phyloP scores from a whole-genome alignment of 352 stramenopile species.

The Hyaloperonospora arabidopsidis region DNA sequence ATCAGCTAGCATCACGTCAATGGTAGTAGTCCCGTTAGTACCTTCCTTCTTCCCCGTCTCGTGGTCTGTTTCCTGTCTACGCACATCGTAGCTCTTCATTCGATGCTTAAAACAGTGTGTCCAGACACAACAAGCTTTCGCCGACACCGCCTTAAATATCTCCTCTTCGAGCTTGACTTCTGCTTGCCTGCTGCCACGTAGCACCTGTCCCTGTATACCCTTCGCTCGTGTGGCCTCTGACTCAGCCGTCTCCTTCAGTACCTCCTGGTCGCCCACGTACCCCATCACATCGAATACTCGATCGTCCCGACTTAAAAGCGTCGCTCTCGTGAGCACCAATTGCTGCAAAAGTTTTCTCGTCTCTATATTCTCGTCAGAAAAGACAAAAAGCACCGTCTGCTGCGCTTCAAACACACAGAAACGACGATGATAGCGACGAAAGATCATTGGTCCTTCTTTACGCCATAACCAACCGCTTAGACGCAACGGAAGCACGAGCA shows the following conservation, averaged over 20 bases:
- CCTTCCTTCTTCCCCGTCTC: background rate
- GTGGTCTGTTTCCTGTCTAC: slow-evolving; percentile 3
- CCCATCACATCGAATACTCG: slow-evolving; percentile 29
- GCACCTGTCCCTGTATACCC: slow-evolving; percentile 2
- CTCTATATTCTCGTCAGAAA: slow-evolving; percentile 36
- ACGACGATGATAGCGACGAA: slow-evolving; percentile 36
- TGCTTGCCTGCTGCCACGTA: slow-evolving; percentile 31
- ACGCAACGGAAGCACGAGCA: slow-evolving; percentile 26
- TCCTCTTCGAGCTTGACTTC: slow-evolving; percentile 44
- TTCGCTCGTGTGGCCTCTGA: slow-evolving; percentile 28
- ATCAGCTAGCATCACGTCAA: too few species aligned
- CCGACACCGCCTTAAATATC: slow-evolving; percentile 36
- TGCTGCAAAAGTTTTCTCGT: slow-evolving; percentile 31
- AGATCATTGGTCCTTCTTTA: slow-evolving; percentile 34
- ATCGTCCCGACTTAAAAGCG: slow-evolving; percentile 27
- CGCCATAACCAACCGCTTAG: slow-evolving; percentile 54
- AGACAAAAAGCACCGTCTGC: slow-evolving; percentile 33
- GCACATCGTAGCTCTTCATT: slow-evolving; percentile 41
- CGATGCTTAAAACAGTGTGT: slow-evolving; percentile 59
- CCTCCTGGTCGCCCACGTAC: slow-evolving; percentile 32
- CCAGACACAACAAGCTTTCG: slow-evolving; percentile 42
- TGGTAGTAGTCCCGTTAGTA: background rate
- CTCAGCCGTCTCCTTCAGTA: slow-evolving; percentile 31
- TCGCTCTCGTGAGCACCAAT: slow-evolving; percentile 41
- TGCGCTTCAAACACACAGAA: slow-evolving; percentile 57